Percentiles rank a stretch among this genome's conserved stretches.
phyloP scores from a whole-genome alignment of 768 basidiomycete genomes.

The Serendipita sp. region DNA sequence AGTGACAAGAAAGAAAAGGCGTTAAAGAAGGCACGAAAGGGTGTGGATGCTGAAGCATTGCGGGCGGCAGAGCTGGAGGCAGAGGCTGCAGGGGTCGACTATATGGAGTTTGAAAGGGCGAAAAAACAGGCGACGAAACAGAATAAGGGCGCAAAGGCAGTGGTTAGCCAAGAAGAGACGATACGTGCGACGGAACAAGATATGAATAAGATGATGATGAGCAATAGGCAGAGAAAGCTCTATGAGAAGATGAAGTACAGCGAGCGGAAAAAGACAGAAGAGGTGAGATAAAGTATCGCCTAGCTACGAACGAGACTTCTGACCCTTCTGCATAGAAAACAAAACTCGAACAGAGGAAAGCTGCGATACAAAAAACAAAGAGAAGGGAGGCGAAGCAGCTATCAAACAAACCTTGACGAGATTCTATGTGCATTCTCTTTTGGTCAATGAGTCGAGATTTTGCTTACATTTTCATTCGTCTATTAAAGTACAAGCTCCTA shows the following conservation, averaged over 20 bases:
- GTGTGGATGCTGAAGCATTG: conserved; percentile 31
- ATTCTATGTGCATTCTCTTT: too few species aligned
- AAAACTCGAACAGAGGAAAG: conserved; percentile 2
- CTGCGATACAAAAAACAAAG: neutral
- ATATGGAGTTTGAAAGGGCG: conserved; percentile 59
- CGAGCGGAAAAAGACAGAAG: conserved; percentile 53
- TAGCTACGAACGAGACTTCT: neutral
- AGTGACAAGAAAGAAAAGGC: conserved; percentile 16
- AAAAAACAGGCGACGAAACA: conserved; percentile 33
- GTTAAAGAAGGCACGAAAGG: conserved; percentile 12
- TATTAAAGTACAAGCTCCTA: too few species aligned
- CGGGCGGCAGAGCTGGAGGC: conserved; percentile 84
- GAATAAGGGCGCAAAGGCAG: conserved; percentile 4
- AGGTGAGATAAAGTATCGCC: conserved; percentile 37
- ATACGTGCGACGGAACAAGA: conserved; percentile 38
- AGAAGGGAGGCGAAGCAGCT: neutral
- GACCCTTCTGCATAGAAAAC: neutral
- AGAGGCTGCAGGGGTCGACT: conserved; percentile 73
- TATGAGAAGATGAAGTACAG: conserved; percentile 88
- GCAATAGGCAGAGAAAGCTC: conserved; percentile 82
- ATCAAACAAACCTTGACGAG: too few species aligned
- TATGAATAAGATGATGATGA: conserved; percentile 97
- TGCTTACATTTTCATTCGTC: too few species aligned
- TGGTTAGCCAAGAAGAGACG: neutral
- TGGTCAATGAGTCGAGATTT: too few species aligned